These are phyloP conservation scores for Teratosphaeria zuluensis DNA, from an alignment of 2,329 filamentous ascomycete species.

Conservation along the genomic window DNA sequence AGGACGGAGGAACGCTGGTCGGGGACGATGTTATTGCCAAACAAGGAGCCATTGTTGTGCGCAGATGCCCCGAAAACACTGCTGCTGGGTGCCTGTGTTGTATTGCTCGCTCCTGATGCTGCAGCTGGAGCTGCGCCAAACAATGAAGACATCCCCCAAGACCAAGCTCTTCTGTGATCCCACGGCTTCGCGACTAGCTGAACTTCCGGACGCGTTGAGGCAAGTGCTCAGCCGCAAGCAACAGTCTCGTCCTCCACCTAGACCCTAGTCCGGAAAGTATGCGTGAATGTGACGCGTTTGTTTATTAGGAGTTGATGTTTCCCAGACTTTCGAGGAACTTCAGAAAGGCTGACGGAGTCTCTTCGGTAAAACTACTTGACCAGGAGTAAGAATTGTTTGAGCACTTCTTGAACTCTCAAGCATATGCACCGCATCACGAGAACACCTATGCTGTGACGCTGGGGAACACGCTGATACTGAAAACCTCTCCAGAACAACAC, in stretches of 20 bases:
- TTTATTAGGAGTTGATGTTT: neutral
- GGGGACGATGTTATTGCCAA: neutral
- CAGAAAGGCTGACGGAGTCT: neutral
- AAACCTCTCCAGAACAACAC: too few relatives aligned
- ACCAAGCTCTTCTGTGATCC: neutral
- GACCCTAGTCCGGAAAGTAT: neutral
- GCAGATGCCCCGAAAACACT: slow-evolving; percentile 4
- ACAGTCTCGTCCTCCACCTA: neutral
- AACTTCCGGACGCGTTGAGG: neutral
- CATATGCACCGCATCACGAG: neutral
- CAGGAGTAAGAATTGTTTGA: neutral
- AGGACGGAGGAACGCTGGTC: neutral
- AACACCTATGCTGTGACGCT: too few relatives aligned
- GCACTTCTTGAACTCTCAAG: neutral
- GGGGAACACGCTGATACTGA: too few relatives aligned
- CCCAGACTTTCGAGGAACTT: neutral
- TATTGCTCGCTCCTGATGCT: neutral
- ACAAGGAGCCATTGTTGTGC: slow-evolving; percentile 2
- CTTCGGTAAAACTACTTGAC: neutral
- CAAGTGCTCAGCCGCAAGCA: neutral
- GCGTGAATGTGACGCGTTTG: neutral
- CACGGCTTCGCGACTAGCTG: neutral
- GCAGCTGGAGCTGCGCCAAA: neutral
- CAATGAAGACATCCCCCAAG: neutral
- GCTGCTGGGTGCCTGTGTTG: neutral